Percentiles rank a stretch among this genome's conserved stretches.
These are phyloP conservation scores for Taxawa tesnikishii DNA, from an alignment of 2,329 filamentous ascomycete species.

Conservation along the genomic window DNA sequence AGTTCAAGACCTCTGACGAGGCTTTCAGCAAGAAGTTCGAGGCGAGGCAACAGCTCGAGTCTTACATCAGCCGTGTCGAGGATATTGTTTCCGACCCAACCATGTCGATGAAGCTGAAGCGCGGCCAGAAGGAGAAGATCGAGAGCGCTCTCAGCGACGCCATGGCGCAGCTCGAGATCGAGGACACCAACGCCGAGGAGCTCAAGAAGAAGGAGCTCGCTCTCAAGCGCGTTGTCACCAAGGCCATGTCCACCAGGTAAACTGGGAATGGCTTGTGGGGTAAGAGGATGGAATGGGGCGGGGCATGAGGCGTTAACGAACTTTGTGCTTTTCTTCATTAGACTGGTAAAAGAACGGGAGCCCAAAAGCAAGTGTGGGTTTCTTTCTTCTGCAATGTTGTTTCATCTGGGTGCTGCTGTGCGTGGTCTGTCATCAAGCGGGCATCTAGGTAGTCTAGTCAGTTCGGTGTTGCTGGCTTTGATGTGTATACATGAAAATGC, in stretches of 20 bases:
- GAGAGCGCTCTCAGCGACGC: constrained; percentile 93
- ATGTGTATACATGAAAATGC: too few relatives aligned
- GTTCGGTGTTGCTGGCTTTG: too few relatives aligned
- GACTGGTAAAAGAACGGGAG: too few relatives aligned
- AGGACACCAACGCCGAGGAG: constrained; percentile 83
- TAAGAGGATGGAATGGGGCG: constrained; percentile 7
- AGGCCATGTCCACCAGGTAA: constrained; percentile 39
- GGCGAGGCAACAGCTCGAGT: constrained; percentile 97
- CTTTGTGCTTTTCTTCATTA: constrained; percentile 10
- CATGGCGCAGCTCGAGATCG: constrained; percentile 93
- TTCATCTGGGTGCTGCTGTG: constrained; percentile 7
- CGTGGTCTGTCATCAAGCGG: constrained; percentile 5
- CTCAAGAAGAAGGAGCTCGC: constrained; percentile 99
- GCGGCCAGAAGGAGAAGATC: constrained; percentile 98
- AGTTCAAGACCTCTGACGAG: constrained; percentile 97
- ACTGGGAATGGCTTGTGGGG: constrained; percentile 7
- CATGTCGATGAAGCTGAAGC: constrained; percentile 95
- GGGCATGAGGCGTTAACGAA: constrained; percentile 9
- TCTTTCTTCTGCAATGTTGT: constrained; percentile 6
- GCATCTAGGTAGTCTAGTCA: constrained; percentile 6
- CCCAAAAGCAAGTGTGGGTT: too few relatives aligned
- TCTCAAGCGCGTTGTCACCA: constrained; percentile 94
- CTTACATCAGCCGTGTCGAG: constrained; percentile 96
- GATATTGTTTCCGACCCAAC: constrained; percentile 96
- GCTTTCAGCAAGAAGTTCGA: constrained; percentile 99